Conservation (phyloP, 2,329 filamentous ascomycete genomes). For the Torrubiella hemipterigena region DNA sequence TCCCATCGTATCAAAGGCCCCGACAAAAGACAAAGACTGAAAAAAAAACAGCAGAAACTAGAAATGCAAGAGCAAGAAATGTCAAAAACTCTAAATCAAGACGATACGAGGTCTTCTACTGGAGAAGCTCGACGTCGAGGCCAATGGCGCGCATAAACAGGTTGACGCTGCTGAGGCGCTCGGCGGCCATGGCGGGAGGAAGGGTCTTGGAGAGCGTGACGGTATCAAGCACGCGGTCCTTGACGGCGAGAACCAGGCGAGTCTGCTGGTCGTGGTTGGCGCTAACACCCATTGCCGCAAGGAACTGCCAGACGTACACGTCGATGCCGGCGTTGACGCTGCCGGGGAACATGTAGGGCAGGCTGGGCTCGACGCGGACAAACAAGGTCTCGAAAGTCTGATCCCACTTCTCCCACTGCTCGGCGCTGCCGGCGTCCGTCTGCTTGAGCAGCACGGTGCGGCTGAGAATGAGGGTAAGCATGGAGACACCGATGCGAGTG, state of each 20-base stretch:
- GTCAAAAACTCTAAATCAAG: no score
- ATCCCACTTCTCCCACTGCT: constrained; percentile 74
- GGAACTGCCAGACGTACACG: constrained; percentile 95
- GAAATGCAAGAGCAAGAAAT: no score
- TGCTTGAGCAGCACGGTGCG: constrained; percentile 91
- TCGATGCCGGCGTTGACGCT: constrained; percentile 86
- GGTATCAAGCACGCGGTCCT: constrained; percentile 95
- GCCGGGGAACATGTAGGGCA: constrained; percentile 80
- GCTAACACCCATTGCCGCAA: constrained; percentile 88
- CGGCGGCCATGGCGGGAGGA: constrained; percentile 71
- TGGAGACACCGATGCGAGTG: constrained; percentile 77
- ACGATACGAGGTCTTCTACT: no score
- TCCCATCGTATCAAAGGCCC: no score
- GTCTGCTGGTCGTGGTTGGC: constrained; percentile 93
- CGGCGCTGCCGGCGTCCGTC: constrained; percentile 54
- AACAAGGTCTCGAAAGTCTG: constrained; percentile 78
- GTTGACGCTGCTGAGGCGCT: constrained; percentile 85
- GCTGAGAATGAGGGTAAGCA: constrained; percentile 88
- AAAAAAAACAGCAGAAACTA: no score
- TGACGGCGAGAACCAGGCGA: constrained; percentile 84
- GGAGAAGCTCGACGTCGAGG: constrained; percentile 75
- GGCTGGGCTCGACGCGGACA: constrained; percentile 69
- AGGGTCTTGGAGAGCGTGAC: constrained; percentile 81
- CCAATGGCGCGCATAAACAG: constrained; percentile 98
- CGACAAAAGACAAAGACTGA: no score